Percentiles rank a stretch among this genome's conserved stretches.
These are phyloP conservation scores for Boletellus deceptivus DNA, from an alignment of 1,284 basidiomycete species.

Conservation along the genomic window DNA sequence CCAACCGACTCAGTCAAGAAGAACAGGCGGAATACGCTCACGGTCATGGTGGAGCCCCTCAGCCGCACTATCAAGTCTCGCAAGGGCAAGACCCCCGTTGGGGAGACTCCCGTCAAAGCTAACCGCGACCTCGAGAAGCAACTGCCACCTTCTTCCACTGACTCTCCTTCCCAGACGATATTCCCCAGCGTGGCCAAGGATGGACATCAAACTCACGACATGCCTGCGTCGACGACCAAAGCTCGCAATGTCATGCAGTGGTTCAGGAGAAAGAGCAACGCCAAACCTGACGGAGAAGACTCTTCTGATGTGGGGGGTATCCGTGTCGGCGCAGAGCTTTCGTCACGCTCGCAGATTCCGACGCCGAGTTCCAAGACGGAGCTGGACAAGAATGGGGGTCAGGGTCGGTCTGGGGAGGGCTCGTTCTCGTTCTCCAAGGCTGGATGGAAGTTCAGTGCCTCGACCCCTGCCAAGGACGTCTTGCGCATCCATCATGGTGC, in stretches of 20 bases:
- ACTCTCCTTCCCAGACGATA: constrained; percentile 27
- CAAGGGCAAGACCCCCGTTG: constrained; percentile 39
- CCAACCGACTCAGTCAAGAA: constrained; percentile 46
- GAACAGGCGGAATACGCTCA: constrained; percentile 74
- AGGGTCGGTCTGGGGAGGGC: constrained; percentile 28
- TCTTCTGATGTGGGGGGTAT: constrained; percentile 21
- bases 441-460: constrained; percentile 33
- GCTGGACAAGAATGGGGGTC: constrained; percentile 28
- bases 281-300: constrained; percentile 41
- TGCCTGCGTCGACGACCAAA: constrained; percentile 70
- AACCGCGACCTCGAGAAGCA: constrained; percentile 35
- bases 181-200: constrained; percentile 30
- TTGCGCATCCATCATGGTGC: constrained; percentile 89
- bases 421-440: constrained; percentile 35
- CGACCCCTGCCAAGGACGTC: constrained; percentile 46
- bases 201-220: constrained; percentile 32
- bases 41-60: constrained; percentile 79
- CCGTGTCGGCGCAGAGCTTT: constrained; percentile 22
- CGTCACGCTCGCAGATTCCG: constrained; percentile 32
- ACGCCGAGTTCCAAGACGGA: constrained; percentile 29
- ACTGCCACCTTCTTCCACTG: constrained; percentile 25
- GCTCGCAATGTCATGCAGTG: constrained; percentile 79
- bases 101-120: constrained; percentile 35
- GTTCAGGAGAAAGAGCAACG: constrained; percentile 73
- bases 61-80: constrained; percentile 56